These are phyloP conservation scores for Cryptococcus wingfieldii DNA, from an alignment of 1,284 basidiomycete genomes.

Conservation along the genomic window DNA sequence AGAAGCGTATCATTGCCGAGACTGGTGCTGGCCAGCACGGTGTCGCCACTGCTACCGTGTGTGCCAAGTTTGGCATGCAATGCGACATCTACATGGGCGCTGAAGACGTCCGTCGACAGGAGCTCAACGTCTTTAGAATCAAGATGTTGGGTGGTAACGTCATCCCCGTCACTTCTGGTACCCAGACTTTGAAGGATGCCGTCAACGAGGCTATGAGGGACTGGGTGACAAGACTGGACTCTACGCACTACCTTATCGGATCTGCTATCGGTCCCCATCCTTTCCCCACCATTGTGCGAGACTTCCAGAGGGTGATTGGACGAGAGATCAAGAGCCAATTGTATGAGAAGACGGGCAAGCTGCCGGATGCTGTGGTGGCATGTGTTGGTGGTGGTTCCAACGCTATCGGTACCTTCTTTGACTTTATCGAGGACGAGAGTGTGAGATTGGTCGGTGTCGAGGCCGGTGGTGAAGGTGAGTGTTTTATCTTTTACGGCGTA, in stretches of 20 bases:
- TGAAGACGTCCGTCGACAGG: conserved; percentile 94
- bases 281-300: conserved; percentile 97
- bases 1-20: conserved; percentile 96
- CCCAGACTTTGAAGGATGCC: conserved; percentile 94
- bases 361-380: conserved; percentile 91
- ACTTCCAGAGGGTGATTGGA: conserved; percentile 95
- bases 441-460: conserved; percentile 90
- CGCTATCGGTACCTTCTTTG: conserved; percentile 93
- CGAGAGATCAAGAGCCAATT: conserved; percentile 91
- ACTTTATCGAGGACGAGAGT: conserved; percentile 80
- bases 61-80: conserved; percentile 92
- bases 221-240: conserved; percentile 94
- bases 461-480: conserved; percentile 83
- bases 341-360: conserved; percentile 66
- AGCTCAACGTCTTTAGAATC: conserved; percentile 96
- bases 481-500: not conserved
- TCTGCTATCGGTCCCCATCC: conserved; percentile 97
- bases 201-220: conserved; percentile 96
- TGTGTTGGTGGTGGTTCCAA: conserved; percentile 98
- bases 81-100: conserved; percentile 98
- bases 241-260: conserved; percentile 94
- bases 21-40: conserved; percentile 99
- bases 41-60: conserved; percentile 96
- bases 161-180: conserved; percentile 88
- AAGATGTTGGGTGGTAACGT: conserved; percentile 93